Evolutionary conservation across 305 asterid genomes (phyloP), one percentile per base, ranked within the genome.

Genomic region (Rubia tinctorum): DNA sequence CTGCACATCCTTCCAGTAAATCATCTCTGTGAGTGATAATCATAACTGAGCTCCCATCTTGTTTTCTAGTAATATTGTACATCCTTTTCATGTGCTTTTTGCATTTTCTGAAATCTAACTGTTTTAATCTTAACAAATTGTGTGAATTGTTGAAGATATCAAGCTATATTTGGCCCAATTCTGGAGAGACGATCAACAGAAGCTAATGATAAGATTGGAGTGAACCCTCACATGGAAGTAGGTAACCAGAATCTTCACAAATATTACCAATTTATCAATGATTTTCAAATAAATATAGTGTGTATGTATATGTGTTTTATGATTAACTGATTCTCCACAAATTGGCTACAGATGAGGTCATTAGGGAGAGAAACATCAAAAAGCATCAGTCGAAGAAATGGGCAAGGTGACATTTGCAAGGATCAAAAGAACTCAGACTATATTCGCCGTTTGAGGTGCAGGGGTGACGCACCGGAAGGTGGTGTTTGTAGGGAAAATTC

Each of bases 131-230:
- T 56, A 7, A 56, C 20, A 58, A 22, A 7, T 11, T 73, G 65
- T 76, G 69, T 11, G 7, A 44, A 37, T 67, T 27, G 53, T 66
- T 76, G 69, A 76, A 90, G 98, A 69, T 85, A 85, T 82, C 80
- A 78, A 76, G 86, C 87, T 60, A 95, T 90, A 69, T 90, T 92
- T 75, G 92, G 96, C 65, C 81, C 86, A 3, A 72, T 17, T 39
- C 34, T 47, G 61, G 85, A 82, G 83, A 73, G 81, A 65, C 68
- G 75, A 71, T 87, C 94, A 12, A 45, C 78, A 84, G 86, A 83
- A 66, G 40, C 77, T 60, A 81, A 75, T 65, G 73, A 60, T 67
- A 66, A 23, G 39, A 71, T 66, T 62, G 82, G 71, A 74, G 79
- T 64, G 72, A 76, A 78, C 75, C 53, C 74, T 60, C 81, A 79